Conservation (phyloP, 495 filamentous ascomycete genomes). For the Lindgomyces ingoldianus region DNA sequence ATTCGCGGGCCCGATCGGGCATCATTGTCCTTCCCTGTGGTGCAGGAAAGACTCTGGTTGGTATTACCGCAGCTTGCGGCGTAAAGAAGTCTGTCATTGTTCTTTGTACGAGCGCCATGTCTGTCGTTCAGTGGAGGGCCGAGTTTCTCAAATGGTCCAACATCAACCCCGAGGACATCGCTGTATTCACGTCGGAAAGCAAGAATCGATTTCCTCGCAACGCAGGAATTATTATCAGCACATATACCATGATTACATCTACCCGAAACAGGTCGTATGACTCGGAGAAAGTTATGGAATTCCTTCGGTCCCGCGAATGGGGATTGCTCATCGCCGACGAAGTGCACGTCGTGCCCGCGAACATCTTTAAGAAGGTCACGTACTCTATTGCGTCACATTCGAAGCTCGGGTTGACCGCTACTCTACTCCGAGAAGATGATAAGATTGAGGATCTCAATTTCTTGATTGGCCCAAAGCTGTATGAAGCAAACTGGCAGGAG, state of each 20-base stretch:
- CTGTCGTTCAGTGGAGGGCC: constrained; percentile 92
- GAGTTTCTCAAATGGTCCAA: constrained; percentile 99
- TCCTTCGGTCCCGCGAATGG: constrained; percentile 89
- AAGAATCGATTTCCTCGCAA: constrained; percentile 87
- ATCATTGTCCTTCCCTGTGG: constrained; percentile 98
- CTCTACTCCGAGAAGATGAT: constrained; percentile 92
- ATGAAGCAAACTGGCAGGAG: constrained; percentile 99
- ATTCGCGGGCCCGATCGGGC: constrained; percentile 92
- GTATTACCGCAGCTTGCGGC: constrained; percentile 94
- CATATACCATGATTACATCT: constrained; percentile 97
- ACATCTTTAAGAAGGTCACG: constrained; percentile 92
- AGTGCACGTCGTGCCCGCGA: constrained; percentile 95
- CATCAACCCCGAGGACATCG: constrained; percentile 88
- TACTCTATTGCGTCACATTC: constrained; percentile 88
- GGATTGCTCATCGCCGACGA: constrained; percentile 97
- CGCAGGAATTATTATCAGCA: constrained; percentile 94
- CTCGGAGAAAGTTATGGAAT: constrained; percentile 97
- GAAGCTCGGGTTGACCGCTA: constrained; percentile 96
- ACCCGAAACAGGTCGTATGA: constrained; percentile 84
- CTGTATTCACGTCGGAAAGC: constrained; percentile 91
- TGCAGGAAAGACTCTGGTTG: constrained; percentile 94
- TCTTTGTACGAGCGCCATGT: constrained; percentile 96
- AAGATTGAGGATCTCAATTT: constrained; percentile 98
- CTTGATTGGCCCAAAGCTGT: constrained; percentile 94
- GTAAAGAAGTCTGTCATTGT: constrained; percentile 96